Evolutionary conservation across 352 stramenopile species (phyloP).

Genomic region (Achlya hypogyna): DNA sequence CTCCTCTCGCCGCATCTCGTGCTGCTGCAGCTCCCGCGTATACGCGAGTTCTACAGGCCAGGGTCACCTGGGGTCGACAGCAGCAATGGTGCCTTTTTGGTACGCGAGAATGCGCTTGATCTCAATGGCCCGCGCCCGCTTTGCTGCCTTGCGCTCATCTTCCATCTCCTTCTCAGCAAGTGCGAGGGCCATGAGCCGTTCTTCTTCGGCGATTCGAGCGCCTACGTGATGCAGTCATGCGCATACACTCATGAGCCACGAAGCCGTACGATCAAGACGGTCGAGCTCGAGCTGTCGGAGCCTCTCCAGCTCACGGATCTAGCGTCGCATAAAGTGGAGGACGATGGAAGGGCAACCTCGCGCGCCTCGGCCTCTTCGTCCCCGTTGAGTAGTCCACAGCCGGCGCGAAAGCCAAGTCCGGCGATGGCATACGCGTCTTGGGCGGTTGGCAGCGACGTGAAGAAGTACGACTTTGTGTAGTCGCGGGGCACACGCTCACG

Average conservation of each 20-base stretch:
- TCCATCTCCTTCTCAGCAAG: background rate
- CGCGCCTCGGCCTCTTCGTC: conserved; percentile 14
- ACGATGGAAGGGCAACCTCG: background rate
- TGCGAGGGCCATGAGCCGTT: conserved; percentile 1
- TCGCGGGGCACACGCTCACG: background rate
- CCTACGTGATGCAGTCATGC: background rate
- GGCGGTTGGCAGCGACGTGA: background rate
- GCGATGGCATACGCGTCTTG: background rate
- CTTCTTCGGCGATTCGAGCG: conserved; percentile 10
- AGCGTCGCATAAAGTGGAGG: background rate
- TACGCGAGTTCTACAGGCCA: background rate
- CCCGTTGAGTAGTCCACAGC: conserved; percentile 10
- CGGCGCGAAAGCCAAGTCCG: background rate
- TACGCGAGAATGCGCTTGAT: conserved; percentile 9
- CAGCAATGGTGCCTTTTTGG: background rate
- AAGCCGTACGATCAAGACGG: background rate
- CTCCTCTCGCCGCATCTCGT: background rate
- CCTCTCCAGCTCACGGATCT: conserved; percentile 1
- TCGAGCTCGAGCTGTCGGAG: conserved; percentile 6
- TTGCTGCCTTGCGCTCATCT: conserved; percentile 5
- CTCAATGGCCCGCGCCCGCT: conserved; percentile 4
- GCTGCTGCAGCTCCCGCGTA: background rate
- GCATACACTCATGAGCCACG: background rate
- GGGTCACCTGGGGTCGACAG: background rate
- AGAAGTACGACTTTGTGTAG: conserved; percentile 8